Evolutionary conservation across 805 yeast genomes (phyloP).

Genomic region (Clavispora vitiphila): DNA sequence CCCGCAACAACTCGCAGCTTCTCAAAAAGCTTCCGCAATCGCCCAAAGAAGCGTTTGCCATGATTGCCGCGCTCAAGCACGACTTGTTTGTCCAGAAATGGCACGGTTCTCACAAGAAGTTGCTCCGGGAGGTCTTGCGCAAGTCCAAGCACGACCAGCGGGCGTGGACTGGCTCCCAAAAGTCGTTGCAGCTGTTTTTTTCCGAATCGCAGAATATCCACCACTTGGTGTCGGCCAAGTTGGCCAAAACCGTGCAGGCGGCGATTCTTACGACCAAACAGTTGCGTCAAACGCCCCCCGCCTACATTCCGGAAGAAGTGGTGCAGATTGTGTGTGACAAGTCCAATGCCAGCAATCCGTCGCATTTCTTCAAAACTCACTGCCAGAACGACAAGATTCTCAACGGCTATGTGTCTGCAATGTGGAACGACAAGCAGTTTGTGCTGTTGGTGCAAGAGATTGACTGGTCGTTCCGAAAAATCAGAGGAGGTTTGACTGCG

Average conservation of each 20-base stretch:
- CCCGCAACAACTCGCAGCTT: slow-evolving; percentile 40
- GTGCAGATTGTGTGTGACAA: slow-evolving; percentile 23
- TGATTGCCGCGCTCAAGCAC: slow-evolving; percentile 41
- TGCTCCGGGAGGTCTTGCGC: slow-evolving; percentile 33
- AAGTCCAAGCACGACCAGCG: slow-evolving; percentile 13
- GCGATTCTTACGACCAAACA: slow-evolving; percentile 27
- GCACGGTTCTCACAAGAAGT: slow-evolving; percentile 40
- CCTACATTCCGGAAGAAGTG: slow-evolving; percentile 27
- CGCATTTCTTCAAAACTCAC: slow-evolving; percentile 38
- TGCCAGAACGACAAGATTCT: slow-evolving; percentile 35
- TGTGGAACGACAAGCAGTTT: slow-evolving; percentile 43
- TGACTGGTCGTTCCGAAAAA: slow-evolving; percentile 42
- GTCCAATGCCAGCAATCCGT: slow-evolving; percentile 37
- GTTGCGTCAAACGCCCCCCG: slow-evolving; percentile 29
- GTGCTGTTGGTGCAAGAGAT: slow-evolving; percentile 31
- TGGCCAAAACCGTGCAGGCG: slow-evolving; percentile 24
- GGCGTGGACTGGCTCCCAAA: slow-evolving; percentile 9
- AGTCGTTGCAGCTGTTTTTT: slow-evolving; percentile 19
- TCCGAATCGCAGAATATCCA: slow-evolving; percentile 15
- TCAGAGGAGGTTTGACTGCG: slow-evolving; percentile 41
- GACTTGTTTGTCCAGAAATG: slow-evolving; percentile 46
- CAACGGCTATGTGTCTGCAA: slow-evolving; percentile 44
- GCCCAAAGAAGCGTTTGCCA: slow-evolving; percentile 38
- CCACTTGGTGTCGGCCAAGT: slow-evolving; percentile 26
- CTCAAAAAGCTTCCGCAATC: slow-evolving; percentile 37